phyloP scores from a whole-genome alignment of 768 basidiomycete genomes.

The Hericium erinaceus region DNA sequence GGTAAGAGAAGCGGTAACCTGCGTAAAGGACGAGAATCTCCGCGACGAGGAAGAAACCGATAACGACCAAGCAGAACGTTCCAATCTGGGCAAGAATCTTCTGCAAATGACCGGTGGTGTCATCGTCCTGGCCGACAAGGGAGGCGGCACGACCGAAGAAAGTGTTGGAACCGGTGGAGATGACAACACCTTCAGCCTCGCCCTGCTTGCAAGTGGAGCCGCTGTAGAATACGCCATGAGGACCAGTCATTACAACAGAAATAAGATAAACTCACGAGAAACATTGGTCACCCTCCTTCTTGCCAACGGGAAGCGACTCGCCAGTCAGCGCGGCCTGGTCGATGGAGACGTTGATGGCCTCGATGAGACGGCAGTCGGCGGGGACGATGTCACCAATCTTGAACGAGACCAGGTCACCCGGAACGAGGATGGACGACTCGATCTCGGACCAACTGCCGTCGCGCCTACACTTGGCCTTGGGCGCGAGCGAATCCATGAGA shows the following conservation, averaged over 20 bases:
- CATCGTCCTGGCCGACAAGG: constrained; percentile 95
- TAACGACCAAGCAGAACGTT: constrained; percentile 92
- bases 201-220: constrained; percentile 99
- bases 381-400: constrained; percentile 99
- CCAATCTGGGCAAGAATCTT: constrained; percentile 98
- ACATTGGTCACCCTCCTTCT: constrained; percentile 93
- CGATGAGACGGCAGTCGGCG: constrained; percentile 93
- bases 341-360: constrained; percentile 95
- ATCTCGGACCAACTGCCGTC: constrained; percentile 81
- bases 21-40: constrained; percentile 94
- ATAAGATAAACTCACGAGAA: constrained; percentile 69
- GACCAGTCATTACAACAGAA: constrained; percentile 5
- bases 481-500: constrained; percentile 97
- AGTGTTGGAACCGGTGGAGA: constrained; percentile 95
- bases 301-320: constrained; percentile 88
- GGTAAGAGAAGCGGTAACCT: constrained; percentile 83
- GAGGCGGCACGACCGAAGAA: constrained; percentile 99
- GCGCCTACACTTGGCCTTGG: constrained; percentile 93
- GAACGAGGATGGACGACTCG: constrained; percentile 83
- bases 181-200: constrained; percentile 97
- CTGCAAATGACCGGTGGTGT: constrained; percentile 96
- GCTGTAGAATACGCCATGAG: constrained; percentile 27
- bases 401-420: constrained; percentile 95
- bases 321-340: constrained; percentile 98
- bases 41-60: constrained; percentile 90